A percentile compares a stretch with the other conserved stretches of the same genome.
These are phyloP conservation scores for Isochrysis galbana DNA, from an alignment of 78 protist species.

Conservation along the genomic window DNA sequence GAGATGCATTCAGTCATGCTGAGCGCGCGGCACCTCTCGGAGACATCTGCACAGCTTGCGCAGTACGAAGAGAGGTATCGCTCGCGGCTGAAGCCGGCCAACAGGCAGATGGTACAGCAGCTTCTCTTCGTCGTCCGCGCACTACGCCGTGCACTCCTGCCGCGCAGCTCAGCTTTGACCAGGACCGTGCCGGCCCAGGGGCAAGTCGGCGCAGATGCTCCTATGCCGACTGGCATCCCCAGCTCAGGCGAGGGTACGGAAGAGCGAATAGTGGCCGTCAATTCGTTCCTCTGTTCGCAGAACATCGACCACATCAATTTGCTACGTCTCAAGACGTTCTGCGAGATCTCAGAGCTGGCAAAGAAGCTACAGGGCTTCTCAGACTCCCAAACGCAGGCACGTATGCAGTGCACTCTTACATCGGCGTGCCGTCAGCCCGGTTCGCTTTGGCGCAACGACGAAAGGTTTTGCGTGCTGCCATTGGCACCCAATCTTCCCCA, in stretches of 20 bases:
- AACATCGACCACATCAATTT: conserved; percentile 55
- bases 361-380: background rate
- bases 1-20: conserved; percentile 37
- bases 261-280: conserved; percentile 15
- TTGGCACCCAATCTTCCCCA: too few relatives aligned
- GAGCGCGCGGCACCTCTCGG: background rate
- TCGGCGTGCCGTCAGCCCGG: too few relatives aligned
- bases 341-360: background rate
- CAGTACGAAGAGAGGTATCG: conserved; percentile 39
- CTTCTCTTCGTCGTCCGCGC: conserved; percentile 8
- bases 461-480: too few relatives aligned
- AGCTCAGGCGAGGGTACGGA: background rate
- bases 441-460: too few relatives aligned
- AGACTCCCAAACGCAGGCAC: background rate
- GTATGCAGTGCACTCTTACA: too few relatives aligned
- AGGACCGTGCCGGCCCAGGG: too few relatives aligned
- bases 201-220: background rate
- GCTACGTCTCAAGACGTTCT: conserved; percentile 32
- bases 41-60: background rate
- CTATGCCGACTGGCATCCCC: background rate
- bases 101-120: conserved; percentile 1
- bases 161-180: background rate
- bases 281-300: conserved; percentile 25
- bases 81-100: conserved; percentile 29
- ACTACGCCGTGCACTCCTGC: background rate